Conservation (phyloP, 2,329 filamentous ascomycete genomes). For the Phaeophleospora eucalypticola region DNA sequence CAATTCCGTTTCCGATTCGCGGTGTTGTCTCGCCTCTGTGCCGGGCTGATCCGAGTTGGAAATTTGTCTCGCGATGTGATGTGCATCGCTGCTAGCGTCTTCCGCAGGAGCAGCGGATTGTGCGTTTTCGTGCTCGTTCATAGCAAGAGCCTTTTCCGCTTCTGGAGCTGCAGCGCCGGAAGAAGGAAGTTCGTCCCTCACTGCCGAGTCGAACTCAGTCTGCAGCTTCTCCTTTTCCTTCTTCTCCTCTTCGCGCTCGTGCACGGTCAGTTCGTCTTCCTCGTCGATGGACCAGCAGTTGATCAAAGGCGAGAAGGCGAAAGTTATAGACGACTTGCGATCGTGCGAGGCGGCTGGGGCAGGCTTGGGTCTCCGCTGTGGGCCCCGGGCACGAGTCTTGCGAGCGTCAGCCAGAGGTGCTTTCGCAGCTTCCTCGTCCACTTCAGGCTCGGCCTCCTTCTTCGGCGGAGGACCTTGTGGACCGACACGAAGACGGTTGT, state of each 20-base stretch:
- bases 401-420: slow-evolving; percentile 81
- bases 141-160: slow-evolving; percentile 24
- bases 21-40: slow-evolving; percentile 12
- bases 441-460: slow-evolving; percentile 59
- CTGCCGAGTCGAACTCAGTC: too few species aligned
- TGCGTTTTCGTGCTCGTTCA: slow-evolving; percentile 26
- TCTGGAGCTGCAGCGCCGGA: slow-evolving; percentile 9
- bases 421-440: slow-evolving; percentile 62
- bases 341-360: slow-evolving; percentile 55
- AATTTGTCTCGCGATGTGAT: slow-evolving; percentile 11
- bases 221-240: not conserved
- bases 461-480: slow-evolving; percentile 65
- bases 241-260: slow-evolving; percentile 14
- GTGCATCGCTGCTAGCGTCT: slow-evolving; percentile 13
- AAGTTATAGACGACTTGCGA: slow-evolving; percentile 44
- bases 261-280: slow-evolving; percentile 36
- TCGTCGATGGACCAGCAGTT: slow-evolving; percentile 44
- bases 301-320: slow-evolving; percentile 37
- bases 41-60: slow-evolving; percentile 17
- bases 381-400: slow-evolving; percentile 85
- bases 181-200: not conserved
- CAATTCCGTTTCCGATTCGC: slow-evolving; percentile 18
- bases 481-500: slow-evolving; percentile 80
- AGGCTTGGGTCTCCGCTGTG: slow-evolving; percentile 69
- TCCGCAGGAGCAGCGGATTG: slow-evolving; percentile 21